phyloP scores from a whole-genome alignment of 352 stramenopile genomes.

The Achlya hypogyna region DNA sequence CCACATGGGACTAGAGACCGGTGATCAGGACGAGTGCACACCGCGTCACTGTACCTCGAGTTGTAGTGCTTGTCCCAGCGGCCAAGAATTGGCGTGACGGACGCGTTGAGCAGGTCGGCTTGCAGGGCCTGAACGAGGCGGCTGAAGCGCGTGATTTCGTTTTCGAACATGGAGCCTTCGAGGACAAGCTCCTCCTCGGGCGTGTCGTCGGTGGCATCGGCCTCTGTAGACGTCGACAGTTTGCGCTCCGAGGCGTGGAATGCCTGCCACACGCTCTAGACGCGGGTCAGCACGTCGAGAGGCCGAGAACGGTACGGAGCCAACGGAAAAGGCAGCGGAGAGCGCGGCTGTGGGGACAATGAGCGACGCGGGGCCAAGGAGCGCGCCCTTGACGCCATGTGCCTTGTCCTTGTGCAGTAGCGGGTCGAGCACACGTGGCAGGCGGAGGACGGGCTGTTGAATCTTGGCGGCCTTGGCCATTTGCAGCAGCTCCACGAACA shows the following conservation, averaged over 20 bases:
- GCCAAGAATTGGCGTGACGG: neutral
- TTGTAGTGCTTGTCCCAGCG: neutral
- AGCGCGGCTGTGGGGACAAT: constrained; percentile 19
- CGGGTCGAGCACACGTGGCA: constrained; percentile 8
- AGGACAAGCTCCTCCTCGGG: neutral
- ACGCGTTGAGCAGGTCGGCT: neutral
- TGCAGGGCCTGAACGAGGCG: neutral
- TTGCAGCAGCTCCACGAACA: constrained; percentile 12
- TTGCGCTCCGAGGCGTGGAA: neutral
- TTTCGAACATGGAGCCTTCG: constrained; percentile 19
- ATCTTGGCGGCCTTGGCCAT: constrained; percentile 18
- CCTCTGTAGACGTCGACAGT: neutral
- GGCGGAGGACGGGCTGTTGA: neutral
- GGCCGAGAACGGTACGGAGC: constrained; percentile 2
- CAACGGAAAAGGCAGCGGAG: constrained; percentile 18
- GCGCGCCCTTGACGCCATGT: constrained; percentile 7
- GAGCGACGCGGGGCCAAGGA: constrained; percentile 16
- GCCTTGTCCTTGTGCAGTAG: constrained; percentile 14
- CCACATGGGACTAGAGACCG: constrained; percentile 9
- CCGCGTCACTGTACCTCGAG: neutral
- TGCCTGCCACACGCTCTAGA: constrained; percentile 1
- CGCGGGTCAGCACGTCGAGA: neutral
- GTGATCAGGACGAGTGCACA: neutral
- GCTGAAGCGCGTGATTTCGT: constrained; percentile 8
- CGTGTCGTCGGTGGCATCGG: neutral